Percentiles rank a stretch among this genome's conserved stretches.
Conservation (phyloP, 768 basidiomycete species). For the Podaxis sp. region DNA sequence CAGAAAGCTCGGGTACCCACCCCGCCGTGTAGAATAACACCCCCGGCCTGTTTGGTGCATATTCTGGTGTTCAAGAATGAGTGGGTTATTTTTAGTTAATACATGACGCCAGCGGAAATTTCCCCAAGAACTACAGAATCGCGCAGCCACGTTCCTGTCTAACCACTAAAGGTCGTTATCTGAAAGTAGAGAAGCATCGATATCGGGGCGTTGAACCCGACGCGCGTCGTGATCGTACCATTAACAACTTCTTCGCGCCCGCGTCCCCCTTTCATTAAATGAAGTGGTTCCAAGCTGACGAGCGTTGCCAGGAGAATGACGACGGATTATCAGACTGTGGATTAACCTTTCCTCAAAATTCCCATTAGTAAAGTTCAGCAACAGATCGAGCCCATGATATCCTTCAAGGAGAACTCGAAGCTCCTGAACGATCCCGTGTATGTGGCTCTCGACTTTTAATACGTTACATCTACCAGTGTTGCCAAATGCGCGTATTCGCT, state of each 20-base stretch:
- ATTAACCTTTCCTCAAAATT: not conserved
- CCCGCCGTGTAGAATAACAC: not conserved
- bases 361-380: not conserved
- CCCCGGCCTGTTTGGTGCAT: no score
- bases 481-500: not conserved
- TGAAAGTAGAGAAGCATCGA: not conserved
- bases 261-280: slow-evolving; percentile 1
- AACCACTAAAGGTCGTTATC: not conserved
- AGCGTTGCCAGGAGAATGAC: not conserved
- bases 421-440: not conserved
- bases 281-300: not conserved
- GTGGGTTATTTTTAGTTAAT: not conserved
- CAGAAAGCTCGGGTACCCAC: no score
- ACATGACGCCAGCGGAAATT: not conserved
- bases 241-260: not conserved
- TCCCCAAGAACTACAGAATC: slow-evolving; percentile 3
- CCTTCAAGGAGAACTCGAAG: not conserved
- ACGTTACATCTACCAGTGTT: not conserved
- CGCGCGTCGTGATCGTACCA: not conserved
- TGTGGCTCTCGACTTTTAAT: not conserved
- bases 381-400: not conserved
- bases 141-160: not conserved
- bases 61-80: not conserved
- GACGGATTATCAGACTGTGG: not conserved
- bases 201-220: not conserved